Evolutionary conservation across 2,329 filamentous ascomycete genomes (phyloP).

Genomic region (Macrophomina tecta): DNA sequence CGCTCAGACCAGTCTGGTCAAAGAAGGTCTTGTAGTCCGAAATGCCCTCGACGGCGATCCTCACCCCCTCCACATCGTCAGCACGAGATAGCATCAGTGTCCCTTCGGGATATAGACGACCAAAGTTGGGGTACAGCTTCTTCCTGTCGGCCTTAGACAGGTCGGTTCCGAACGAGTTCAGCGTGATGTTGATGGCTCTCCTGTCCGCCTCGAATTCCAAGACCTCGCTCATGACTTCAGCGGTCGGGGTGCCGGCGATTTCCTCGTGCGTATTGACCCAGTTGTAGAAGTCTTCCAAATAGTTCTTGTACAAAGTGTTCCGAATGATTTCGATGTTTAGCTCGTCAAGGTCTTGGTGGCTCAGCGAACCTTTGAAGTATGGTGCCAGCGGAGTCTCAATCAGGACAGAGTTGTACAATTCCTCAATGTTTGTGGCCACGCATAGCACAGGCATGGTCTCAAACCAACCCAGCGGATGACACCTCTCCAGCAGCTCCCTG

Average conservation of each 20-base stretch:
- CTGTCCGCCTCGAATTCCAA: constrained; percentile 96
- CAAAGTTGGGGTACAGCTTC: constrained; percentile 94
- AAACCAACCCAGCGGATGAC: constrained; percentile 97
- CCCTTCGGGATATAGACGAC: constrained; percentile 90
- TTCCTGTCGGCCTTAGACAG: constrained; percentile 90
- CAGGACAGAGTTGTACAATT: constrained; percentile 96
- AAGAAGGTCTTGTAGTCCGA: constrained; percentile 96
- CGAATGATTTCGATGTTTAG: constrained; percentile 99
- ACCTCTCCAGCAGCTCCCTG: constrained; percentile 90
- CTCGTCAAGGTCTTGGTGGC: constrained; percentile 96
- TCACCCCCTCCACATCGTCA: constrained; percentile 92
- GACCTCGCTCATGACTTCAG: constrained; percentile 94
- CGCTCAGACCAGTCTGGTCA: constrained; percentile 81
- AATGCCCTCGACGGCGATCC: constrained; percentile 90
- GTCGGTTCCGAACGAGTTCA: constrained; percentile 98
- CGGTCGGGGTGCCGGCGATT: constrained; percentile 84
- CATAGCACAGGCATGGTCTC: constrained; percentile 98
- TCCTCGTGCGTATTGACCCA: constrained; percentile 92
- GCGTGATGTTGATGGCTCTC: constrained; percentile 96
- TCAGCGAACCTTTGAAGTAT: constrained; percentile 96
- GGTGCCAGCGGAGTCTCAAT: constrained; percentile 95
- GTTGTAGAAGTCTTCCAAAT: constrained; percentile 94
- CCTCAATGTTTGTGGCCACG: constrained; percentile 97
- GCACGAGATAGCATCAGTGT: constrained; percentile 93
- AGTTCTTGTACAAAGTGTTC: constrained; percentile 99